These are phyloP conservation scores for Isabelozyma gotoi DNA, from an alignment of 805 yeast genomes.

Conservation along the genomic window DNA sequence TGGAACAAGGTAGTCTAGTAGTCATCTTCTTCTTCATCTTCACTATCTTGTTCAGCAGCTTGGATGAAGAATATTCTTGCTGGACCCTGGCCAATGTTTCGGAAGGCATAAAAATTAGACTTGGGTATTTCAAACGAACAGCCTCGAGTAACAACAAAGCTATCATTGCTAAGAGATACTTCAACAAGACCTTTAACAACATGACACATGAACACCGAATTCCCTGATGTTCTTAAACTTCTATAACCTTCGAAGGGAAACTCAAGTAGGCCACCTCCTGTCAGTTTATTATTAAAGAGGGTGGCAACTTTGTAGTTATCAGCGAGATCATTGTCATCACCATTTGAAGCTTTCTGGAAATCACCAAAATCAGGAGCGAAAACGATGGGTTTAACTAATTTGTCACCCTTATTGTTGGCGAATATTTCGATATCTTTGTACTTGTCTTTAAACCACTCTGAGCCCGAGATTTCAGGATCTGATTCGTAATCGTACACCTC, in stretches of 20 bases:
- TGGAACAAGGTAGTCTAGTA: not conserved
- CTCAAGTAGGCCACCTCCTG: constrained; percentile 73
- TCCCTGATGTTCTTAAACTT: constrained; percentile 58
- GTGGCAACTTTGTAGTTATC: constrained; percentile 62
- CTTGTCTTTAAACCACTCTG: constrained; percentile 53
- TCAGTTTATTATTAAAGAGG: constrained; percentile 60
- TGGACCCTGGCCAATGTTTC: constrained; percentile 55
- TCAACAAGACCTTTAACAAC: constrained; percentile 71
- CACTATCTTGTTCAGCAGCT: constrained; percentile 21
- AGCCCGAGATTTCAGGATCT: constrained; percentile 44
- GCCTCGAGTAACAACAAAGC: constrained; percentile 65
- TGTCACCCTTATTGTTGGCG: constrained; percentile 33
- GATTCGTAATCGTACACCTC: constrained; percentile 29
- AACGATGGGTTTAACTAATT: constrained; percentile 49
- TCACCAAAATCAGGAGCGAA: constrained; percentile 61
- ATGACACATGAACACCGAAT: constrained; percentile 70
- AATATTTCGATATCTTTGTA: constrained; percentile 47
- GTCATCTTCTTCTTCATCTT: not conserved
- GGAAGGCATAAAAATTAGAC: constrained; percentile 69
- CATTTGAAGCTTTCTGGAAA: constrained; percentile 37
- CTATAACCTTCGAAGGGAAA: constrained; percentile 64
- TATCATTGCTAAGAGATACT: constrained; percentile 58
- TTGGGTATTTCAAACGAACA: constrained; percentile 82
- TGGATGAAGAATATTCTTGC: constrained; percentile 79
- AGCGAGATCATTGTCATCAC: constrained; percentile 21